Evolutionary conservation across 1,284 basidiomycete genomes (phyloP).

Genomic region (Xerocomus amazonicus): DNA sequence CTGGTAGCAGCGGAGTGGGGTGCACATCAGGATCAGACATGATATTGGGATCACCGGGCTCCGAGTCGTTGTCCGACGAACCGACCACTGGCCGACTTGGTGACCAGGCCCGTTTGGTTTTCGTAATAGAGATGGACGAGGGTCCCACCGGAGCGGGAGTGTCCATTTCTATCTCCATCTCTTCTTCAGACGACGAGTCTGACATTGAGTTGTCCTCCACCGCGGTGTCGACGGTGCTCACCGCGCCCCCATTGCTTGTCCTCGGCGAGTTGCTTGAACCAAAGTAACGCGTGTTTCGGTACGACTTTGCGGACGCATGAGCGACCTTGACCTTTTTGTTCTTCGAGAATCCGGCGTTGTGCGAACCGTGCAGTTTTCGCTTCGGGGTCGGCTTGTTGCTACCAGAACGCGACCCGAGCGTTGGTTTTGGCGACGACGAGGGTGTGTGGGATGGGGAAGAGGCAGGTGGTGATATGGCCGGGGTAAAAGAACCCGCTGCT

Average conservation of each 20-base stretch:
- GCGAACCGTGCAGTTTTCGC: conserved; percentile 15
- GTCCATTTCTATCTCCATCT: conserved; percentile 25
- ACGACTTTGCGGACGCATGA: conserved; percentile 8
- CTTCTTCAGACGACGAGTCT: conserved; percentile 29
- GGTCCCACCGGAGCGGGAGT: conserved; percentile 5
- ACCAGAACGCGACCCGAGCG: neutral
- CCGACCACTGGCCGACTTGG: conserved; percentile 47
- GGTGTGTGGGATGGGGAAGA: conserved; percentile 4
- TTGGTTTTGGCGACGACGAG: conserved; percentile 4
- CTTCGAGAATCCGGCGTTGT: conserved; percentile 6
- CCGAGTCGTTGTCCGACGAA: conserved; percentile 45
- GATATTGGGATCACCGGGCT: conserved; percentile 17
- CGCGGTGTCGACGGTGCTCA: conserved; percentile 21
- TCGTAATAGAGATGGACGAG: conserved; percentile 7
- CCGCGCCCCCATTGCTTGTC: conserved; percentile 33
- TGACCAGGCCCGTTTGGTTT: conserved; percentile 45
- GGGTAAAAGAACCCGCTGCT: neutral
- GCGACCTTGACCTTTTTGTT: conserved; percentile 24
- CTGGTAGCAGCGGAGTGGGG: neutral
- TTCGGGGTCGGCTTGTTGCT: conserved; percentile 16
- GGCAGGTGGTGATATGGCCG: conserved; percentile 14
- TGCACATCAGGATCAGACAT: neutral
- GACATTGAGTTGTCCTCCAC: conserved; percentile 35
- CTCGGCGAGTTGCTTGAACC: conserved; percentile 33
- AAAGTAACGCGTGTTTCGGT: conserved; percentile 35